Conservation (phyloP, 495 filamentous ascomycete genomes). For the Aspergillus asperescens region DNA sequence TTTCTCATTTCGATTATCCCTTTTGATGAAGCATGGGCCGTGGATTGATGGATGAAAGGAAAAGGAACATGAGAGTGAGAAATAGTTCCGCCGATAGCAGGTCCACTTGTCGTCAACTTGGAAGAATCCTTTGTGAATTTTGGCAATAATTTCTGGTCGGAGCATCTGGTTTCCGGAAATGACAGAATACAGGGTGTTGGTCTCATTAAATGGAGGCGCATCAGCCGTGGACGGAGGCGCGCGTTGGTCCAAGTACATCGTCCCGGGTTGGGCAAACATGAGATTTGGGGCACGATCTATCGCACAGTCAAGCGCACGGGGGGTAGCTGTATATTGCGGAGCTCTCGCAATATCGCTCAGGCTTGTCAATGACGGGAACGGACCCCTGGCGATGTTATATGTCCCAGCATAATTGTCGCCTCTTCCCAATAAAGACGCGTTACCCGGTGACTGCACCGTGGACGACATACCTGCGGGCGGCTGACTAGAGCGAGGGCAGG, state of each 20-base stretch:
- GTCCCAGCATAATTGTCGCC: conserved; percentile 32
- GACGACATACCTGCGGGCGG: conserved; percentile 35
- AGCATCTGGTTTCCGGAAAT: conserved; percentile 57
- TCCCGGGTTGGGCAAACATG: conserved; percentile 27
- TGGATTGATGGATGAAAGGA: conserved; percentile 50
- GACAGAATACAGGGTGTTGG: conserved; percentile 53
- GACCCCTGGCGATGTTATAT: conserved; percentile 33
- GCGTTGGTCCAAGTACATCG: conserved; percentile 31
- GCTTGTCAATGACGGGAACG: conserved; percentile 30
- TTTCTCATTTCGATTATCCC: conserved; percentile 48
- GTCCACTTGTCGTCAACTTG: conserved; percentile 84
- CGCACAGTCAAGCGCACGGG: conserved; percentile 30
- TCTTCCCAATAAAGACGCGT: conserved; percentile 29
- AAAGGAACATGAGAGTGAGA: conserved; percentile 81
- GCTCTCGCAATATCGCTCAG: conserved; percentile 33
- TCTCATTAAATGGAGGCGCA: conserved; percentile 53
- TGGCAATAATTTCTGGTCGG: conserved; percentile 71
- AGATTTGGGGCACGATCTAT: conserved; percentile 32
- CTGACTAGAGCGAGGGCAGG: conserved; percentile 25
- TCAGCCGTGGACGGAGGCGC: conserved; percentile 29
- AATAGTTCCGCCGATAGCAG: conserved; percentile 93
- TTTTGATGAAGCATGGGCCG: conserved; percentile 44
- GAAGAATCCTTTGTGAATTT: conserved; percentile 93
- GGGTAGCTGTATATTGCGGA: conserved; percentile 32
- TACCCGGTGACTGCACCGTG: conserved; percentile 28